These are phyloP conservation scores for Ceratobasidium sp. DNA, from an alignment of 1,284 basidiomycete species.

Conservation along the genomic window DNA sequence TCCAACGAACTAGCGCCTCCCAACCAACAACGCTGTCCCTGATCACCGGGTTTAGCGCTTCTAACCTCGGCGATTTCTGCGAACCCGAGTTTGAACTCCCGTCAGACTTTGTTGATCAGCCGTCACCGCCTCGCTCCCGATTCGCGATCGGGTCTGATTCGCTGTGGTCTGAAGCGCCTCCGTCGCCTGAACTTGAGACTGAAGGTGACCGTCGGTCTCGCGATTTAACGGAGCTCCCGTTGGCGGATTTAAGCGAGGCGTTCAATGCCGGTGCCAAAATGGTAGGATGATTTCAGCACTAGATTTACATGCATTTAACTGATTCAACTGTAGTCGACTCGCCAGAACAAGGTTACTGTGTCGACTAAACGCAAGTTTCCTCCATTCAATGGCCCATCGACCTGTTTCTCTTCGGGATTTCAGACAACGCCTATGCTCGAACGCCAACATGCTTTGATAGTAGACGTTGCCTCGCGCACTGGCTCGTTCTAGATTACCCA, in stretches of 20 bases:
- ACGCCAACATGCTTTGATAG: constrained; percentile 21
- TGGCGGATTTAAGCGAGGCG: constrained; percentile 43
- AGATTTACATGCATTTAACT: background rate
- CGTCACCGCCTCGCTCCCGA: constrained; percentile 30
- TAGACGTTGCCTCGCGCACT: background rate
- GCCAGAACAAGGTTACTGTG: constrained; percentile 26
- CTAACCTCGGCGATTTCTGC: constrained; percentile 27
- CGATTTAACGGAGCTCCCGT: constrained; percentile 43
- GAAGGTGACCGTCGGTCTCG: constrained; percentile 41
- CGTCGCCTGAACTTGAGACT: constrained; percentile 23
- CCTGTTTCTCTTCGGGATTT: constrained; percentile 9
- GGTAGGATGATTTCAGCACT: background rate
- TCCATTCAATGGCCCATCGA: constrained; percentile 2
- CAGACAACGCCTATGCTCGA: constrained; percentile 10
- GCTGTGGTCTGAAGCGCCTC: background rate
- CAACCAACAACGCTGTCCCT: constrained; percentile 24
- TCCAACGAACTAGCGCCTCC: background rate
- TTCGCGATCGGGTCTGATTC: background rate
- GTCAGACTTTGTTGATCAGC: constrained; percentile 39
- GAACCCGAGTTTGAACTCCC: constrained; percentile 40
- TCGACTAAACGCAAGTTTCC: constrained; percentile 14
- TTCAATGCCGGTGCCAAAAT: constrained; percentile 41
- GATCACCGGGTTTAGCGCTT: constrained; percentile 41
- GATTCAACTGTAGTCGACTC: constrained; percentile 9
- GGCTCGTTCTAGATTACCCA: constrained; percentile 15